Evolutionary conservation across 768 basidiomycete species (phyloP), one percentile per base, ranked within the genome.

Genomic region (Rhodotorula toruloides): DNA sequence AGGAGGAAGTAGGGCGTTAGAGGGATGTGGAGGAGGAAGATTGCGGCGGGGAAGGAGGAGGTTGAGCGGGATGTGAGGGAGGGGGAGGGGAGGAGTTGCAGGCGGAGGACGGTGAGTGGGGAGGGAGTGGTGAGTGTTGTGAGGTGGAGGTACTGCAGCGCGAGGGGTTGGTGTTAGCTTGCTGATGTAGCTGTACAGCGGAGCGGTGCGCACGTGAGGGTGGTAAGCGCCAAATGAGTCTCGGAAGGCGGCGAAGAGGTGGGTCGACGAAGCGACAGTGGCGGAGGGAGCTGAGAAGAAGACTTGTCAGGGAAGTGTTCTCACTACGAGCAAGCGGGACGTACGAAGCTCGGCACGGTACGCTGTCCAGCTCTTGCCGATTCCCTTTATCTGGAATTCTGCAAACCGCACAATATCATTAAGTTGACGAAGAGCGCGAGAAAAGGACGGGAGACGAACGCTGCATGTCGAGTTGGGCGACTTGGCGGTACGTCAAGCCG

Each of bases 401-500:
- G 55, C 21, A 5, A 12, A 29, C 22, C 2, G 22, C 3, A n/a
- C 40, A 10, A 46, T 4, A 27, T 6, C 12, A 36, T 22, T 2
- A 39, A 17, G 12, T 29, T 7, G 46, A 3, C 11, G 16, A 6
- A 32, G 27, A 2, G 25, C 16, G 16, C 7, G n/a, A 42, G 53
- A 25, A 40, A 13, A 25, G 27, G 9, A 31, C 10, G 9, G 32
- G 29, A 34, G 44, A 37, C 47, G 46, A 10, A 63, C 62, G 32
- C 34, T 63, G 37, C 9, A 63, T 25, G 40, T 63, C 62, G 55
- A 63, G 37, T 37, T 63, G 62, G n/a, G 62, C 62, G 48, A 63
- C 39, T 36, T 63, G 62, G n/a, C 39, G 47, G 42, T 63, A 57
- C 31, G 47, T 57, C 31, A 63, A 37, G 25, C 62, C 62, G 32